Evolutionary conservation across 306 rosid genomes (phyloP), one percentile per base, ranked within the genome.

Genomic region (Elaeagnus macrophylla): DNA sequence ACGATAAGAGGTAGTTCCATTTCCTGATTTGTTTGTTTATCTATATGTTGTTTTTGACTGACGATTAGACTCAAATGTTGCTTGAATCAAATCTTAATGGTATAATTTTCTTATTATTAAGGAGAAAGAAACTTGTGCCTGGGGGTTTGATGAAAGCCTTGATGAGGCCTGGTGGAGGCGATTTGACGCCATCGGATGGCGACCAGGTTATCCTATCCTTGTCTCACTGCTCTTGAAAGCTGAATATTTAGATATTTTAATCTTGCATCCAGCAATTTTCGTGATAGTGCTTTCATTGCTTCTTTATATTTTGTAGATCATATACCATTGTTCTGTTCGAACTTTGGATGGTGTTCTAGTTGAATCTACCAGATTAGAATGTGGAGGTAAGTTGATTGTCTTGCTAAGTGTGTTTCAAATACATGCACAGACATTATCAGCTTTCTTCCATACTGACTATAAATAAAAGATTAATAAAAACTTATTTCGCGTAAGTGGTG

Each of bases 121-220:
- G 99, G 94, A 91, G 75, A 76, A 65, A 62, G 79, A 91, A 80
- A 75, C 77, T 91, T 61, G 82, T 64, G 51, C 84, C 94, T 12
- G 96, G 95, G 65, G 83, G 86, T 69, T 68, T 91, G 87, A 84
- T 87, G 96, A 91, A 91, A 79, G 96, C 99, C 19, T 19, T 79
- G 79, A 39, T 91, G 48, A 85, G 88, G 75, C 89, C 94, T 37
- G 96, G 99, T 51, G 96, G 82, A 8, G 94, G 94, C 48, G 96
- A 87, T 54, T 75, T 70, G 18, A 76, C 52, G 17, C 94, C 99
- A 50, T 82, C 88, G 0, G 89, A 91, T 43, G 96, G 87, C 54
- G 93, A 87, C 41, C 96, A 91, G 94, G 96, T 91, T 74, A 39
- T 61, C 56, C 66, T 74, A 39, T 61, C 55, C 66, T 48, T 70